Evolutionary conservation across 2,329 filamentous ascomycete genomes (phyloP).

Genomic region (Zymoseptoria passerinii): DNA sequence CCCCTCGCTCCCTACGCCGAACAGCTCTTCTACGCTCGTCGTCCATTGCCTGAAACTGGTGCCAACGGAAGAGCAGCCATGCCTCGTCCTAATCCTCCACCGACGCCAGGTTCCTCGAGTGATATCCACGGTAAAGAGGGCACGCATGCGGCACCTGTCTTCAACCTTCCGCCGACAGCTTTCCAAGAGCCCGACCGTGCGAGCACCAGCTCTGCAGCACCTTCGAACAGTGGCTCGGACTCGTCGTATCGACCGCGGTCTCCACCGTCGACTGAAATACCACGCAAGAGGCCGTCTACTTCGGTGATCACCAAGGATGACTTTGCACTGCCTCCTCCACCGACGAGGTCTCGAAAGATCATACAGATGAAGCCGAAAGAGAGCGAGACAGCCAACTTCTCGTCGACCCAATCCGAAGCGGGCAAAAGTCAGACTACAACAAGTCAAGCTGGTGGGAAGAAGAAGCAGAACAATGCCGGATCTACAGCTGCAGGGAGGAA

Average conservation of each 20-base stretch:
- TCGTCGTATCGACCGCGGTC: constrained; percentile 43
- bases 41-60: constrained; percentile 10
- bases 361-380: constrained; percentile 84
- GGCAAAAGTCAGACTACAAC: constrained; percentile 16
- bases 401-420: constrained; percentile 6
- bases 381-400: constrained; percentile 16
- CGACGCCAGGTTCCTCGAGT: constrained; percentile 70
- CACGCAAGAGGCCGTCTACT: constrained; percentile 1
- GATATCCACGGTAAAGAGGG: constrained; percentile 67
- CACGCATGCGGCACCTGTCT: constrained; percentile 56
- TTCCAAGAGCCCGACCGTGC: constrained; percentile 41
- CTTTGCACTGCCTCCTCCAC: constrained; percentile 82
- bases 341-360: constrained; percentile 86
- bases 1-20: constrained; percentile 23
- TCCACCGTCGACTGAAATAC: constrained; percentile 35
- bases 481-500: constrained; percentile 85
- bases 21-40: constrained; percentile 21
- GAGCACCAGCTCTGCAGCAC: constrained; percentile 41
- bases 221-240: constrained; percentile 41
- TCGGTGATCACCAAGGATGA: constrained; percentile 44
- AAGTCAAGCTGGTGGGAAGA: constrained; percentile 47
- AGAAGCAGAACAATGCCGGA: constrained; percentile 60
- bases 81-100: constrained; percentile 59
- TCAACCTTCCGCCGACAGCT: constrained; percentile 70
- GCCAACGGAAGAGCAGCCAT: constrained; percentile 36